Conservation (phyloP, 1,284 basidiomycete species). For the Ustilago curta region DNA sequence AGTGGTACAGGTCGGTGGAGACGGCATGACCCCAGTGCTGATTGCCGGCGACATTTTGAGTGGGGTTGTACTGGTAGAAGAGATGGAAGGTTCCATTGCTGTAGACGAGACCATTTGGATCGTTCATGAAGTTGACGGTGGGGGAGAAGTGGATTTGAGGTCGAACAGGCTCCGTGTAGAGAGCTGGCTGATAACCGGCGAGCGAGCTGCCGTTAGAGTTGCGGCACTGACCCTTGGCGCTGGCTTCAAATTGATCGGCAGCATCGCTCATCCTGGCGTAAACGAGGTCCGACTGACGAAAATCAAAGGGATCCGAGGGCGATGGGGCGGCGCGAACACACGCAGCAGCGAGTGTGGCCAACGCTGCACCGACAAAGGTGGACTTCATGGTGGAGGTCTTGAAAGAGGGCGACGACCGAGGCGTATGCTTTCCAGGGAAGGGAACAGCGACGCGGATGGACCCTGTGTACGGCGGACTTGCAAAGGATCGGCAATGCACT, state of each 20-base stretch:
- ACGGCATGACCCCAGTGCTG: constrained; percentile 72
- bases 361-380: constrained; percentile 15
- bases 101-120: constrained; percentile 71
- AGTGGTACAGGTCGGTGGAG: constrained; percentile 70
- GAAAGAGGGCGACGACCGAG: neutral
- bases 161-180: constrained; percentile 48
- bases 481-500: constrained; percentile 5
- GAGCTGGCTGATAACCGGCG: constrained; percentile 21
- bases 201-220: constrained; percentile 46
- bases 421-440: neutral
- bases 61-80: constrained; percentile 72
- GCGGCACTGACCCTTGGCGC: constrained; percentile 22
- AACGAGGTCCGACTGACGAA: constrained; percentile 10
- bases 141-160: constrained; percentile 64
- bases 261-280: constrained; percentile 26
- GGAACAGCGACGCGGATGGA: neutral
- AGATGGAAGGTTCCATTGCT: constrained; percentile 71
- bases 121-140: constrained; percentile 70
- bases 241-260: constrained; percentile 5
- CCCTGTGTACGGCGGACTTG: neutral
- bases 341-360: constrained; percentile 25
- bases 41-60: constrained; percentile 69
- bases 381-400: constrained; percentile 27
- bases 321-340: constrained; percentile 33
- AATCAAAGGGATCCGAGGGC: constrained; percentile 29